phyloP scores from a whole-genome alignment of 176 grass and related monocot genomes.

The Panicum miliaceum region DNA sequence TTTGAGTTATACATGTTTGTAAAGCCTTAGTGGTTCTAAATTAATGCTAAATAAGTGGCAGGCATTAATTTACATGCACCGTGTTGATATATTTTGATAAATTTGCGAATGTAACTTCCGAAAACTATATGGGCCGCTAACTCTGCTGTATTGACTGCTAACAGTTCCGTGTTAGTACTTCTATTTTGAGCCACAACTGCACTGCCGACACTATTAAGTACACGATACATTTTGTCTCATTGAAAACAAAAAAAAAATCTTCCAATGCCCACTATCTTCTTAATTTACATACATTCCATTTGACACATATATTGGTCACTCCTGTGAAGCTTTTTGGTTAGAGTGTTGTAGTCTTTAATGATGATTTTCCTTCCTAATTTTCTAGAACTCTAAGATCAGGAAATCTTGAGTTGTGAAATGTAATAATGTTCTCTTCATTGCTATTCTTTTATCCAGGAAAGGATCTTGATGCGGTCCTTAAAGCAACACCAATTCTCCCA shows the following conservation, averaged over 20 bases:
- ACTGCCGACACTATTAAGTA: not conserved
- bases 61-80: not conserved
- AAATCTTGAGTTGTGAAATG: not conserved
- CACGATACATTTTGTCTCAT: not conserved
- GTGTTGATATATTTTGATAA: not conserved
- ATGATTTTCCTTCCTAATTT: conserved; percentile 32
- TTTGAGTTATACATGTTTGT: not conserved
- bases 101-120: not conserved
- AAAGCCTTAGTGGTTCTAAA: not conserved
- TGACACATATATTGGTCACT: not conserved
- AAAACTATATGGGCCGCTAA: not conserved
- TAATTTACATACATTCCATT: conserved; percentile 1
- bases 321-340: conserved; percentile 10
- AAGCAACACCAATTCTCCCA: conserved; percentile 92
- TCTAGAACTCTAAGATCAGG: conserved; percentile 13
- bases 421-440: conserved; percentile 48
- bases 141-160: not conserved
- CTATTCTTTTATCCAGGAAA: conserved; percentile 68
- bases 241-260: conserved; percentile 1
- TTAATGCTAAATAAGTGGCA: not conserved
- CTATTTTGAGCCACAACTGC: not conserved
- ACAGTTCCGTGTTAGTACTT: not conserved
- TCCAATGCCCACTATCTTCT: conserved; percentile 25
- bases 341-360: not conserved
- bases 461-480: conserved; percentile 97